Evolutionary conservation across 2,329 filamentous ascomycete species (phyloP).

Genomic region (Exophiala oligosperma): DNA sequence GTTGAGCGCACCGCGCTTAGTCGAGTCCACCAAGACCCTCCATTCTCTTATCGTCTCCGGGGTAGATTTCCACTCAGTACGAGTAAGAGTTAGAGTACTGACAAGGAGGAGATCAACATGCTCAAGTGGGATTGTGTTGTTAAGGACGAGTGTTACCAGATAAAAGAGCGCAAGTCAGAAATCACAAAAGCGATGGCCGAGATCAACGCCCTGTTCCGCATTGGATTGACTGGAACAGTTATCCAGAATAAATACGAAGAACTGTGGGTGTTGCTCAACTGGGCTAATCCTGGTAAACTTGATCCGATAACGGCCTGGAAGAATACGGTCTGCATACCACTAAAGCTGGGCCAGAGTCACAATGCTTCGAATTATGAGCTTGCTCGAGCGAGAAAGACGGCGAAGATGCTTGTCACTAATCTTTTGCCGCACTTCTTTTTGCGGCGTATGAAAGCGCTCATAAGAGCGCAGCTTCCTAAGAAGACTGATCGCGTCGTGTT

Average conservation of each 20-base stretch:
- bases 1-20: no score
- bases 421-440: slow-evolving; percentile 88
- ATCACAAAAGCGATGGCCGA: slow-evolving; percentile 85
- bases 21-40: no score
- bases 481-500: slow-evolving; percentile 95
- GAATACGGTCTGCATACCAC: slow-evolving; percentile 71
- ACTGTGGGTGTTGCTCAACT: slow-evolving; percentile 92
- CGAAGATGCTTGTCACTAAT: slow-evolving; percentile 80
- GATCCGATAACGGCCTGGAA: slow-evolving; percentile 75
- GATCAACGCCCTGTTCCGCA: slow-evolving; percentile 85
- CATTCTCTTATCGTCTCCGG: no score
- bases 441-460: slow-evolving; percentile 87
- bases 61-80: no score
- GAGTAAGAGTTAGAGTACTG: no score
- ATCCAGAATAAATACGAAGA: slow-evolving; percentile 99
- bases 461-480: slow-evolving; percentile 88
- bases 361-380: slow-evolving; percentile 84
- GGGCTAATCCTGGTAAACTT: slow-evolving; percentile 81
- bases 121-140: slow-evolving; percentile 92
- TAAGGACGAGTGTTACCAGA: slow-evolving; percentile 86
- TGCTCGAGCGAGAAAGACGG: slow-evolving; percentile 75
- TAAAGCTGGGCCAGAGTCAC: slow-evolving; percentile 87
- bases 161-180: slow-evolving; percentile 77
- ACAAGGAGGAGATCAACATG: slow-evolving; percentile 73
- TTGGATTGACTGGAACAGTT: slow-evolving; percentile 90